Evolutionary conservation across 345 rosid genomes (phyloP).

Genomic region (Turnera subulata): DNA sequence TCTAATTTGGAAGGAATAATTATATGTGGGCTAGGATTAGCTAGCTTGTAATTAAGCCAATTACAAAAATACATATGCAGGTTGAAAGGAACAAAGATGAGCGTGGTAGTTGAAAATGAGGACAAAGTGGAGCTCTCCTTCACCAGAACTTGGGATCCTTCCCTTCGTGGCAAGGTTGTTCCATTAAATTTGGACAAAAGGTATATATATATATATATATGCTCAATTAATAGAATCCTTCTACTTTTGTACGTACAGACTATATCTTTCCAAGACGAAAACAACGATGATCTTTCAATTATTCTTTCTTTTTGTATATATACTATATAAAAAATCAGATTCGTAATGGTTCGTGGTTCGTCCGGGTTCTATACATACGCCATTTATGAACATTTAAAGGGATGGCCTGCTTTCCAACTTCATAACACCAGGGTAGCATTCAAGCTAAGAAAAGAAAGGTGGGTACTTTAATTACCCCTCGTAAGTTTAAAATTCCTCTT

Average conservation of each 20-base stretch:
- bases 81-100: constrained; percentile 9
- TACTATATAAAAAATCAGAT: no score
- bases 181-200: constrained; percentile 25
- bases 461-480: not conserved
- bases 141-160: constrained; percentile 16
- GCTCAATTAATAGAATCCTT: no score
- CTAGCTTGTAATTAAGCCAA: not conserved
- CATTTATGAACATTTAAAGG: constrained; percentile 16
- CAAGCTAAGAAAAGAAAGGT: constrained; percentile 19
- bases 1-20: no score
- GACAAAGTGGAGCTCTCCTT: constrained; percentile 17
- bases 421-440: constrained; percentile 13
- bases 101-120: constrained; percentile 1
- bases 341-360: constrained; percentile 16
- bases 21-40: no score
- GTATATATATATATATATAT: no score
- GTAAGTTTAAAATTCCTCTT: no score
- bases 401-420: constrained; percentile 16
- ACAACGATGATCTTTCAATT: not conserved
- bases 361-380: constrained; percentile 22
- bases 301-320: not conserved
- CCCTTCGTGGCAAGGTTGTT: constrained; percentile 7
- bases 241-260: no score
- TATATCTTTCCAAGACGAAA: no score
- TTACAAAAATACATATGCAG: not conserved